Base-by-base conservation (phyloP, 1,284 basidiomycete species). In the Tilletia indica region DNA sequence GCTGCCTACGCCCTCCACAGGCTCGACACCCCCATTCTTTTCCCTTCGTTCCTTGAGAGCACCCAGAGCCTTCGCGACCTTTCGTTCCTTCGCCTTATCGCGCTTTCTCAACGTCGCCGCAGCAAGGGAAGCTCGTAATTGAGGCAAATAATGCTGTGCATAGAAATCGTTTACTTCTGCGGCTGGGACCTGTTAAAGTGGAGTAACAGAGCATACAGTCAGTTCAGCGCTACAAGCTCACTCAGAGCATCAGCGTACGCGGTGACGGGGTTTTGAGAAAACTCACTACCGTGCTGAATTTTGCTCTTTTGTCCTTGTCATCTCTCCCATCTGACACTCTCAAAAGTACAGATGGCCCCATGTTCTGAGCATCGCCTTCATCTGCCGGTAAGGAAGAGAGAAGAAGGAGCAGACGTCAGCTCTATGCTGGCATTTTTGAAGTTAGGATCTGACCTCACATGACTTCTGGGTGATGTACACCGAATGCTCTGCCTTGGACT, bases 211-310 rank as follows among this genome's bases (percentile, higher is more conserved):
- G 12, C 11, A 12, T 11, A 48, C 12, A 48, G 47, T 11, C 47
- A n/a, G 42, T 1, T 45, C 42, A 45, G 42, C 42, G 42, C 42
- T 9, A 45, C 42, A 45, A 3, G 14, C 42, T 14, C 42, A 45
- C 6, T 8, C 42, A 45, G 6, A 45, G 25, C 25, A 31, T 31
- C 25, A 31, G 25, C 25, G 25, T 2, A 2, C 25, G 25, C 25
- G 25, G 25, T 45, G 14, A 45, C 6, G 36, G 36, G 25, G 58
- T 2, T 36, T 31, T 39, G 16, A 4, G 12, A 1, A 36, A 3
- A 67, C 66, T 48, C 42, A 67, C 66, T n/a, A 67, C 12, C 8
- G 66, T 67, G 66, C 66, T 67, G 66, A 67, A 67, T 31, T 67
- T 67, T 21, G 45, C 66, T 14, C 45, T 2, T 45, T 67, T 67